These are phyloP conservation scores for Glycine soja DNA, from an alignment of 306 rosid species.

Conservation along the genomic window DNA sequence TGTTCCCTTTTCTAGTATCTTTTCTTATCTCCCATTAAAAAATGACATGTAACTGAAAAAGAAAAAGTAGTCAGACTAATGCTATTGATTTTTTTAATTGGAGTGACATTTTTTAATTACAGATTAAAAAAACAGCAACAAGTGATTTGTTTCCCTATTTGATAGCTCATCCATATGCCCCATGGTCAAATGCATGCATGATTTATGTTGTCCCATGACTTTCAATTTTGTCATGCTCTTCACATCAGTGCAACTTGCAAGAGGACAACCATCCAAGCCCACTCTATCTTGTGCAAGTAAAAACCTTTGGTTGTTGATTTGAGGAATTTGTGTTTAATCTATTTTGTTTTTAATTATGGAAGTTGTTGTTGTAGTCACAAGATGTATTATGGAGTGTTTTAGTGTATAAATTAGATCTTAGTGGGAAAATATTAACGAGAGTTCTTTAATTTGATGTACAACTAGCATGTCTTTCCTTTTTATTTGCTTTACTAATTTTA, in stretches of 20 bases:
- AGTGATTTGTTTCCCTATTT: background rate
- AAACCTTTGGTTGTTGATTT: no score
- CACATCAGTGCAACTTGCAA: background rate
- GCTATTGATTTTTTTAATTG: background rate
- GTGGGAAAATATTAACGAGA: no score
- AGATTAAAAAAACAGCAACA: background rate
- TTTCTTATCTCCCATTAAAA: background rate
- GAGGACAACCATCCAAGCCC: background rate
- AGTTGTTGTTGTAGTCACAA: no score
- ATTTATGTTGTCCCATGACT: background rate
- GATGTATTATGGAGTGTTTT: no score
- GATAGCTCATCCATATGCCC: no score
- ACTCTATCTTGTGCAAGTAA: no score
- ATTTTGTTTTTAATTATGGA: no score
- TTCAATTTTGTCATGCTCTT: constrained; percentile 23
- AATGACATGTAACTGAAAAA: background rate
- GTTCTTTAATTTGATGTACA: no score
- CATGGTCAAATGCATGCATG: constrained; percentile 2
- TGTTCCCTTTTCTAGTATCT: background rate
- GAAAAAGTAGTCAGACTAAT: background rate
- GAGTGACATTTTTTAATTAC: background rate
- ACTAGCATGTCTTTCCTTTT: no score
- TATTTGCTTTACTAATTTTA: no score
- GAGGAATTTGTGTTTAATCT: no score
- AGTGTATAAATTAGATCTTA: no score